Evolutionary conservation across 176 grass and related monocot species (phyloP).

Genomic region (Aegilops longissima): DNA sequence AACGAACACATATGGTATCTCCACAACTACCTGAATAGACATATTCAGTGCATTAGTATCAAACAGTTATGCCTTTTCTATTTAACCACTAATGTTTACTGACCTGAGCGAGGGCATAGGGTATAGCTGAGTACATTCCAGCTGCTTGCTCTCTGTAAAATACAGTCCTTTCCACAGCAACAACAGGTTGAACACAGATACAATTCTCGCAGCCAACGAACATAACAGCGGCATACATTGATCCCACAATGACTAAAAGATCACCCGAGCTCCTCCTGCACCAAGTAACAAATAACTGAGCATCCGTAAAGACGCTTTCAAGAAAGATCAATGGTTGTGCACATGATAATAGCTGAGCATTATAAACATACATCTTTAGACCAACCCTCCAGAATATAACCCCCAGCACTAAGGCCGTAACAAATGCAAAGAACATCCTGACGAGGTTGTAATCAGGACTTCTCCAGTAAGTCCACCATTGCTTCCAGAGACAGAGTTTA

Average conservation of each 20-base stretch:
- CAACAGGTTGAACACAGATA: conserved; percentile 58
- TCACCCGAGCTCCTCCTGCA: conserved; percentile 48
- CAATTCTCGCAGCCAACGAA: conserved; percentile 67
- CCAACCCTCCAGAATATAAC: conserved; percentile 82
- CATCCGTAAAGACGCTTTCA: conserved; percentile 8
- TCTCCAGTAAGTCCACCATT: conserved; percentile 86
- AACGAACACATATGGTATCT: conserved; percentile 75
- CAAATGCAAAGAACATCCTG: conserved; percentile 55
- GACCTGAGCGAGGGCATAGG: conserved; percentile 77
- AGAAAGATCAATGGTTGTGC: conserved; percentile 1
- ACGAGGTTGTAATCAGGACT: conserved; percentile 75
- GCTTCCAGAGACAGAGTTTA: conserved; percentile 76
- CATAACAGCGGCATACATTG: conserved; percentile 76
- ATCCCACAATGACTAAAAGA: conserved; percentile 54
- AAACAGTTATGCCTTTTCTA: conserved; percentile 4
- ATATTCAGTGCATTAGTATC: not conserved
- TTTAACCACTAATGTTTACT: conserved; percentile 29
- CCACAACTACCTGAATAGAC: conserved; percentile 61
- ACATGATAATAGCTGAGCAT: conserved; percentile 12
- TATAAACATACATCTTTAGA: conserved; percentile 53
- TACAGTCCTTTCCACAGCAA: conserved; percentile 68
- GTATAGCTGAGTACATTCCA: conserved; percentile 81
- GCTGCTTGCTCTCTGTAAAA: conserved; percentile 73
- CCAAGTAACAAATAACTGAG: conserved; percentile 23
- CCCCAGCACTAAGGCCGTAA: conserved; percentile 63